A percentile compares a stretch with the other conserved stretches of the same genome.
These are phyloP conservation scores for Mallotus japonicus DNA, from an alignment of 441 rosid genomes.

Conservation along the genomic window DNA sequence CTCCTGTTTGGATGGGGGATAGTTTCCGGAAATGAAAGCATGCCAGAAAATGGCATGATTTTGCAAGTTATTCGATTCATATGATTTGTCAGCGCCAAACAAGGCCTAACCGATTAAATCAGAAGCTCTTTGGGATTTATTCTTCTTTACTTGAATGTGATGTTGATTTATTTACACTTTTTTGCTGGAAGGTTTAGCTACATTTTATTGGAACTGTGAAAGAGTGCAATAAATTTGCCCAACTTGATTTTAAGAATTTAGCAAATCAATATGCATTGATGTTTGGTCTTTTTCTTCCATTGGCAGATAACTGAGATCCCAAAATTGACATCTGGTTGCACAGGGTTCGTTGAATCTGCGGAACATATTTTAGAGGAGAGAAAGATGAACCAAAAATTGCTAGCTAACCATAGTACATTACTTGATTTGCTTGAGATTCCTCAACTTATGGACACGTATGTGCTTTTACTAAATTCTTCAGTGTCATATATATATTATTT, in stretches of 20 bases:
- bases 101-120: background rate
- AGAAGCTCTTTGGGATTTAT: background rate
- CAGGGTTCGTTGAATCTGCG: conserved; percentile 79
- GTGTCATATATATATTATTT: background rate
- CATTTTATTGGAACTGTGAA: background rate
- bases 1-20: no score
- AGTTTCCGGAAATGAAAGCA: no score
- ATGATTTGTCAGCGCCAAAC: no score
- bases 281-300: conserved; percentile 1
- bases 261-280: background rate
- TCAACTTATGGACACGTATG: conserved; percentile 99
- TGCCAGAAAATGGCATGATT: no score
- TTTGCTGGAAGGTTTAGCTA: background rate
- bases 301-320: conserved; percentile 80
- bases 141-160: background rate
- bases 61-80: no score
- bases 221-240: background rate
- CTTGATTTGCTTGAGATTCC: conserved; percentile 98
- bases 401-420: conserved; percentile 80
- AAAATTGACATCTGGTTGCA: conserved; percentile 78
- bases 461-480: conserved; percentile 20
- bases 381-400: conserved; percentile 88
- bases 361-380: conserved; percentile 86
- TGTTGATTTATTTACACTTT: background rate
- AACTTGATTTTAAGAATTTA: background rate